These are phyloP conservation scores for Ophiostoma sp. DNA, from an alignment of 2,329 filamentous ascomycete genomes.

Conservation along the genomic window DNA sequence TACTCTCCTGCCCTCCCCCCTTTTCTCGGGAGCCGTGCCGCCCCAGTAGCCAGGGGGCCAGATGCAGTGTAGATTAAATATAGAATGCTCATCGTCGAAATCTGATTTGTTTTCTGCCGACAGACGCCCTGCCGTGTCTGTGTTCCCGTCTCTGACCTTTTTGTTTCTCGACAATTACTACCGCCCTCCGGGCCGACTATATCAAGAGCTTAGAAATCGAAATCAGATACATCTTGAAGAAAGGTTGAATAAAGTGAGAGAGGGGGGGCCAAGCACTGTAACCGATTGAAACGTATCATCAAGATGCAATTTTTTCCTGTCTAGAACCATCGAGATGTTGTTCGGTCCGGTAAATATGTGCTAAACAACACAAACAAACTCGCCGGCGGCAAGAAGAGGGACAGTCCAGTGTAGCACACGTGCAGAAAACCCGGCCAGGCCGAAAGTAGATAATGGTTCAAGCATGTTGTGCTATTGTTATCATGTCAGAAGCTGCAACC, in stretches of 20 bases:
- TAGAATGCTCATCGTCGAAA: not conserved
- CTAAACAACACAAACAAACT: not conserved
- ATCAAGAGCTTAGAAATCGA: conserved; percentile 1
- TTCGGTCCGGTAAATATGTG: not conserved
- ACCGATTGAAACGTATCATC: not conserved
- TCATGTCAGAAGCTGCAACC: not conserved
- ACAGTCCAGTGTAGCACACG: not conserved
- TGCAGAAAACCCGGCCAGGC: not conserved
- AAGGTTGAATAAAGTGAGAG: not conserved
- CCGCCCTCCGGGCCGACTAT: not conserved
- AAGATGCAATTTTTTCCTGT: not conserved
- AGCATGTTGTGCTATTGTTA: not conserved
- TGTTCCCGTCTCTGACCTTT: not conserved
- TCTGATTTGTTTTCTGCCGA: not conserved
- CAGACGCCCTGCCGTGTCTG: not conserved
- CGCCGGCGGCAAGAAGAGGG: not conserved
- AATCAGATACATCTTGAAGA: not conserved
- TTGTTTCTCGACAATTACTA: not conserved
- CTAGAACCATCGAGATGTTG: not conserved
- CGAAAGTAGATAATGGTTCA: not conserved
- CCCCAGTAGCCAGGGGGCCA: not conserved
- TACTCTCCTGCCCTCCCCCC: not conserved
- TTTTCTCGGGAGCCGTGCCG: conserved; percentile 3
- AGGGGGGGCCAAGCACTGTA: not conserved
- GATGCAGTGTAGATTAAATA: not conserved